A percentile compares a stretch with the other conserved stretches of the same genome.
Conservation (phyloP, 2,329 filamentous ascomycete genomes). For the Fusarium duplospermum region DNA sequence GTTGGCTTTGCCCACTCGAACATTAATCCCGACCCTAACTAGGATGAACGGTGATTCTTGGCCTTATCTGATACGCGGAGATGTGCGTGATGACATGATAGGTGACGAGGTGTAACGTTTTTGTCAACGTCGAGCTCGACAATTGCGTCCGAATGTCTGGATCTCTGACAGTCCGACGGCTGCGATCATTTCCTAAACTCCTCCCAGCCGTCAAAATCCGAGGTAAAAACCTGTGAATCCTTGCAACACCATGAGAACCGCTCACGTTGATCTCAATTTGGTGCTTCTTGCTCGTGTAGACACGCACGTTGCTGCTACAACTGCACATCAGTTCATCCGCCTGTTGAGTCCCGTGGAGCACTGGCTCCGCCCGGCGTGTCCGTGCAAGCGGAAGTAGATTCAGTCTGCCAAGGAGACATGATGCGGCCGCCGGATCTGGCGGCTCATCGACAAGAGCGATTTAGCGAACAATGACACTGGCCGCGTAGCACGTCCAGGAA, state of each 20-base stretch:
- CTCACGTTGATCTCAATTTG: constrained; percentile 36
- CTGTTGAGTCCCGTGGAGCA: constrained; percentile 5
- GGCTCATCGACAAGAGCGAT: constrained; percentile 35
- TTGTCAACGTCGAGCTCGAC: constrained; percentile 7
- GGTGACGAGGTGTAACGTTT: constrained; percentile 11
- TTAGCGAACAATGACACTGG: neutral
- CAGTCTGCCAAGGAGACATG: constrained; percentile 37
- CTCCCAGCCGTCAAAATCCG: neutral
- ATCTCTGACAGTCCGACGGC: constrained; percentile 13
- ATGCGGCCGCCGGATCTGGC: constrained; percentile 41
- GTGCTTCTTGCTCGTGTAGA: constrained; percentile 9
- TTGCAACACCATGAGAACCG: constrained; percentile 24
- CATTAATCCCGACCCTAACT: neutral
- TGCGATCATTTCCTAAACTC: neutral
- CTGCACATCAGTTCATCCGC: constrained; percentile 28
- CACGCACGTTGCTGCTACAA: constrained; percentile 1
- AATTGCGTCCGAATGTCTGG: neutral
- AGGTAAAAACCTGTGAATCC: constrained; percentile 6
- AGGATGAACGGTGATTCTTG: neutral
- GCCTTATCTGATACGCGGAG: neutral
- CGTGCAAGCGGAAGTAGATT: constrained; percentile 35
- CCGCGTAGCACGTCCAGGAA: neutral
- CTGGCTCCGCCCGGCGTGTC: constrained; percentile 36
- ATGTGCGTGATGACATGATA: constrained; percentile 7
- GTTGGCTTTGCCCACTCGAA: neutral